Percentiles rank a stretch among this genome's conserved stretches.
Conservation (phyloP, 1,284 basidiomycete genomes). For the Moesziomyces sp. region DNA sequence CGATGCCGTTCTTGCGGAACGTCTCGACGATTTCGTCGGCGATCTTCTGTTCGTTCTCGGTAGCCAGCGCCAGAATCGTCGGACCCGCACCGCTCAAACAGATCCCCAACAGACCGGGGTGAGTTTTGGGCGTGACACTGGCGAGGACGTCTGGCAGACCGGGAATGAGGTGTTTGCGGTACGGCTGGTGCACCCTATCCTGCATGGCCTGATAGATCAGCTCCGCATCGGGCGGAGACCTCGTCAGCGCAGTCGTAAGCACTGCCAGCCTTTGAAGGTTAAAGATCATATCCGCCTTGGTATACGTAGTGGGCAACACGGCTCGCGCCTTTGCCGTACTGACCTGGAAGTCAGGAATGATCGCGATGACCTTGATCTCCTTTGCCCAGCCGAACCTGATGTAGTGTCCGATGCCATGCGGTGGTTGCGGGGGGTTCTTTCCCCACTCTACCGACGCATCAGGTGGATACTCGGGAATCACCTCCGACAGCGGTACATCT, state of each 20-base stretch:
- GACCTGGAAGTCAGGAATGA: slow-evolving; percentile 94
- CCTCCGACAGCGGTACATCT: slow-evolving; percentile 92
- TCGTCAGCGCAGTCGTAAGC: slow-evolving; percentile 92
- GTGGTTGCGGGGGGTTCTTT: slow-evolving; percentile 84
- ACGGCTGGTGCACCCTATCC: slow-evolving; percentile 96
- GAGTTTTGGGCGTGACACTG: slow-evolving; percentile 83
- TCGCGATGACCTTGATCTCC: slow-evolving; percentile 90
- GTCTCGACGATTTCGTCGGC: slow-evolving; percentile 57
- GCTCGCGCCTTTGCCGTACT: slow-evolving; percentile 93
- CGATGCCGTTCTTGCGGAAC: slow-evolving; percentile 59
- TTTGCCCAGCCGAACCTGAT: slow-evolving; percentile 89
- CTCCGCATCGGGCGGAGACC: slow-evolving; percentile 88
- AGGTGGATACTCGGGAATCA: slow-evolving; percentile 93
- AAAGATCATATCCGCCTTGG: slow-evolving; percentile 90
- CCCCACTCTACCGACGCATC: slow-evolving; percentile 94
- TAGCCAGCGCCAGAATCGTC: slow-evolving; percentile 96
- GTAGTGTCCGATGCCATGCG: slow-evolving; percentile 91
- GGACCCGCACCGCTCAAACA: slow-evolving; percentile 98
- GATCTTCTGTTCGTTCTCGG: slow-evolving; percentile 68
- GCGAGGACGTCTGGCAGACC: slow-evolving; percentile 76
- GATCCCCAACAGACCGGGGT: slow-evolving; percentile 93
- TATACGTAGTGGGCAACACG: slow-evolving; percentile 85
- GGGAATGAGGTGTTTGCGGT: slow-evolving; percentile 89
- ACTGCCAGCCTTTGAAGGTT: slow-evolving; percentile 97
- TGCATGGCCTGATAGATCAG: slow-evolving; percentile 99